A percentile compares a stretch with the other conserved stretches of the same genome.
These are phyloP conservation scores for Candida chauliodis DNA, from an alignment of 805 yeast species.

Conservation along the genomic window DNA sequence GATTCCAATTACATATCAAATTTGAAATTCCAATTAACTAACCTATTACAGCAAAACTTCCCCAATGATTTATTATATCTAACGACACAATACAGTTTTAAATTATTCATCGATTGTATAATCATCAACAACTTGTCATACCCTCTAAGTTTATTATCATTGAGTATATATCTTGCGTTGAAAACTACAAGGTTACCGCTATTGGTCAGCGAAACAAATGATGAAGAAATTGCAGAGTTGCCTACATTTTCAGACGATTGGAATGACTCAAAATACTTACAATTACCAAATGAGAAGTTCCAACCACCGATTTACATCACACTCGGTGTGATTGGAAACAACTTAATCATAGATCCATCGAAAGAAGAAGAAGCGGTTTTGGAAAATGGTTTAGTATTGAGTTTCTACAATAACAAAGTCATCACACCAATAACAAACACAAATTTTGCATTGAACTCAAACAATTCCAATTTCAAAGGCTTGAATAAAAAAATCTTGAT, in stretches of 20 bases:
- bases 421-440: conserved; percentile 71
- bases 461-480: conserved; percentile 50
- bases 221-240: conserved; percentile 75
- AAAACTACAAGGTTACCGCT: conserved; percentile 74
- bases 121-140: conserved; percentile 74
- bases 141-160: conserved; percentile 76
- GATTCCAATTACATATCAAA: conserved; percentile 68
- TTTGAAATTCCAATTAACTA: conserved; percentile 58
- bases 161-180: conserved; percentile 78
- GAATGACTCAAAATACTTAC: conserved; percentile 48
- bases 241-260: conserved; percentile 91
- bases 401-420: conserved; percentile 66
- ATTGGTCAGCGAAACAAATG: conserved; percentile 64
- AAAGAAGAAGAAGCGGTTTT: conserved; percentile 84
- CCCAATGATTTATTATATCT: conserved; percentile 53
- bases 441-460: conserved; percentile 53
- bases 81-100: conserved; percentile 72
- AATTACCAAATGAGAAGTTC: conserved; percentile 26
- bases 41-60: conserved; percentile 49
- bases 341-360: conserved; percentile 79
- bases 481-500: conserved; percentile 45
- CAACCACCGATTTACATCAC: conserved; percentile 77
- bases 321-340: conserved; percentile 67
- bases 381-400: conserved; percentile 75
- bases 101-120: conserved; percentile 74